Evolutionary conservation across 352 stramenopile species (phyloP).

Genomic region (Phytophthora sp.): DNA sequence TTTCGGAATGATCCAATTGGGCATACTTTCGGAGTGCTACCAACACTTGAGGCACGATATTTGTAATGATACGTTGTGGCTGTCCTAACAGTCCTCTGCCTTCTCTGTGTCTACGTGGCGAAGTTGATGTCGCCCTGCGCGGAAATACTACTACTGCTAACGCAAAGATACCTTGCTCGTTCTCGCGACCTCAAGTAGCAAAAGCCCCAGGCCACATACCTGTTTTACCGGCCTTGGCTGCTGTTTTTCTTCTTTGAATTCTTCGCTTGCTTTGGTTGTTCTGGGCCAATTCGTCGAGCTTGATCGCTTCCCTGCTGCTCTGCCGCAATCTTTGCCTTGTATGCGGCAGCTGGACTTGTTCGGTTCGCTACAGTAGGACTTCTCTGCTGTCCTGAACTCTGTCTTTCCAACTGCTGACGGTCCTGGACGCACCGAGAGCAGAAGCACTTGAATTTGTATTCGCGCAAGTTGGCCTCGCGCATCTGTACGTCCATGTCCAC

Average conservation of each 20-base stretch:
- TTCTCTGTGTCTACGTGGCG: background rate
- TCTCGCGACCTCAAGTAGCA: constrained; percentile 5
- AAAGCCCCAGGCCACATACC: background rate
- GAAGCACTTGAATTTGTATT: constrained; percentile 85
- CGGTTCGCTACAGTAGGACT: constrained; percentile 10
- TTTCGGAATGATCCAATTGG: no score
- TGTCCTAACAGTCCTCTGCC: constrained; percentile 10
- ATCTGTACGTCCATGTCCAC: constrained; percentile 71
- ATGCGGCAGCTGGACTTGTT: constrained; percentile 1
- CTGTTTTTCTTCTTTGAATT: constrained; percentile 25
- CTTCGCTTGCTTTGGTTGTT: constrained; percentile 13
- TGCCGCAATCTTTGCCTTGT: no score
- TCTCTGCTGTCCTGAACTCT: background rate
- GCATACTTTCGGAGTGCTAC: no score
- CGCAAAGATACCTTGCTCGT: constrained; percentile 16
- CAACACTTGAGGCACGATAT: no score
- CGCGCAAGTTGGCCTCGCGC: constrained; percentile 71
- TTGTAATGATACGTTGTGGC: no score
- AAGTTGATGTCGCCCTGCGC: background rate
- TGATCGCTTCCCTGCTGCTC: constrained; percentile 7
- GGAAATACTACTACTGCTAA: constrained; percentile 9
- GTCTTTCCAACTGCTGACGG: constrained; percentile 36
- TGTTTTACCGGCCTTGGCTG: constrained; percentile 15
- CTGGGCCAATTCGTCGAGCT: background rate
- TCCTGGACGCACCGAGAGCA: constrained; percentile 67